Evolutionary conservation across 2,329 filamentous ascomycete genomes (phyloP), one percentile per base, ranked within the genome.

Genomic region (Paecilomyces sp.): DNA sequence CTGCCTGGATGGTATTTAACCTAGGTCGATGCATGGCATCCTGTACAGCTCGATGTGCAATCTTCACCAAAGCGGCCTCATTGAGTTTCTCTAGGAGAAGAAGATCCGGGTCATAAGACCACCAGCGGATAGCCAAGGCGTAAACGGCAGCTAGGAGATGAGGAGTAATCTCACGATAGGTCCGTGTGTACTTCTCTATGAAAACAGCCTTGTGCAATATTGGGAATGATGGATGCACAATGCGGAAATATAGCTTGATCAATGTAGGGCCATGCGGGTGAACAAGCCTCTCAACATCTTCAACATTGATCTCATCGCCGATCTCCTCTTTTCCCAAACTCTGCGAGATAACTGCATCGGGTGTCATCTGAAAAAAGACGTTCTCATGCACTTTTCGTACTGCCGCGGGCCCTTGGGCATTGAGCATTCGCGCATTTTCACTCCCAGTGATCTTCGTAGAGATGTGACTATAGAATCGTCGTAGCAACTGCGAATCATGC

Each of bases 191-290:
- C 69, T 90, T 89, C 72, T 92, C 88, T 63, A 90, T 79, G 66
- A 93, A 93, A 59, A 92, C 85, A 11, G 85, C 83, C 75, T 92
- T 92, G 70, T 94, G 89, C 47, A 94, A 82, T 66, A 95, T 90
- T 24, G 91, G 91, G 67, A 92, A 92, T 65, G 83, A 88, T 0
- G 90, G 90, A 71, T 94, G 91, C 24, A 94, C 87, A 62, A 90
- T 83, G 62, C 85, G 83, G 71, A 95, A 95, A 79, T 92, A 96
- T 47, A 94, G 78, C 65, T 92, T 88, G 65, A 96, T 84, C 60
- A 96, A 78, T 57, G 83, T 84, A 58, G 86, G 85, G n/a, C 91
- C 91, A 72, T 94, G 84, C 3, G 90, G 88, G 24, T 85, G 83
- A 34, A 96, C 88, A 50, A 91, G 80, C 58, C 83, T 83, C 76